Evolutionary conservation across 2,329 filamentous ascomycete genomes (phyloP).

Genomic region (Nectriaceae sp.): DNA sequence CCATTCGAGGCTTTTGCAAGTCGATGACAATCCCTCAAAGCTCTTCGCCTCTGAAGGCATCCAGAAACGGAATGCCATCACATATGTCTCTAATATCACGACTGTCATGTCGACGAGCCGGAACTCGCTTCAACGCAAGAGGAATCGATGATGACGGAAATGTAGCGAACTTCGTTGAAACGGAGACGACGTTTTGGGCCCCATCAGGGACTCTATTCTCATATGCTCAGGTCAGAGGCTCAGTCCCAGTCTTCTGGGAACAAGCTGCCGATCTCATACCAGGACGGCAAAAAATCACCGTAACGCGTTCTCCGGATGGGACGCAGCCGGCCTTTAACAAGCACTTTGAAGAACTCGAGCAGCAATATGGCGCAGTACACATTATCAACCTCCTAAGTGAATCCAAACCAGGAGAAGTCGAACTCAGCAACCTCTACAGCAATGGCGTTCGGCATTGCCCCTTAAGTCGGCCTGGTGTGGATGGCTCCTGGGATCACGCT

Average conservation of each 20-base stretch:
- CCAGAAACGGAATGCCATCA: slow-evolving; percentile 73
- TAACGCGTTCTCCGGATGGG: slow-evolving; percentile 86
- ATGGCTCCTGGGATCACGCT: slow-evolving; percentile 65
- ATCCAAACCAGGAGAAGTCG: slow-evolving; percentile 81
- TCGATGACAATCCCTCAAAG: slow-evolving; percentile 83
- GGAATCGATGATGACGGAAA: slow-evolving; percentile 98
- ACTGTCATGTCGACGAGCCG: slow-evolving; percentile 85
- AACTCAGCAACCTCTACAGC: slow-evolving; percentile 79
- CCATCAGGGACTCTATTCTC: slow-evolving; percentile 81
- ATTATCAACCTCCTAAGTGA: slow-evolving; percentile 93
- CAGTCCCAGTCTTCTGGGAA: slow-evolving; percentile 97
- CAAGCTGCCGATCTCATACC: slow-evolving; percentile 85
- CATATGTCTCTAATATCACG: slow-evolving; percentile 88
- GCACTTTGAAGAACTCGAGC: slow-evolving; percentile 85
- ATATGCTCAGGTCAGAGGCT: slow-evolving; percentile 89
- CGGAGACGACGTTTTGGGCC: slow-evolving; percentile 89
- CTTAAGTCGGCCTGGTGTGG: slow-evolving; percentile 61
- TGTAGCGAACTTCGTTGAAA: slow-evolving; percentile 98
- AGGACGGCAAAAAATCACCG: slow-evolving; percentile 89
- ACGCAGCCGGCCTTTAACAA: slow-evolving; percentile 94
- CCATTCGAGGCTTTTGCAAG: slow-evolving; percentile 88
- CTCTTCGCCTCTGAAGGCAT: slow-evolving; percentile 67
- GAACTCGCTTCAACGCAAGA: slow-evolving; percentile 94
- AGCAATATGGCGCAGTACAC: slow-evolving; percentile 87
- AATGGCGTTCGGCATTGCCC: slow-evolving; percentile 75